Base-by-base conservation (phyloP, 345 rosid genomes). In the Geranium brycei region DNA sequence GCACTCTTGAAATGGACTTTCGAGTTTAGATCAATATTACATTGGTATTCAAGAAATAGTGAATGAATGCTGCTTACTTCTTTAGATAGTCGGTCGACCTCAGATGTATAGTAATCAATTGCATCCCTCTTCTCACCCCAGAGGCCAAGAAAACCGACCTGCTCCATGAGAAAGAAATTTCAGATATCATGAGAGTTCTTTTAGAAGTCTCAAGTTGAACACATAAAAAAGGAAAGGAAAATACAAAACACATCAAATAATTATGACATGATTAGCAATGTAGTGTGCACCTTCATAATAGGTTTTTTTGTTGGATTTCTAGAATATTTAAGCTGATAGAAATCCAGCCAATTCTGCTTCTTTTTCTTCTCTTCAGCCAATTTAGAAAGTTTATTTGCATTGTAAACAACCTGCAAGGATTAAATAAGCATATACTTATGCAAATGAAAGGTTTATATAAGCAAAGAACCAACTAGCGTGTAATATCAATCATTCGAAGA, bases 271-370 rank as follows among this genome's bases (percentile, higher is more conserved):
- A 35, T 35, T 35, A 35, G 41, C 41, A 35, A 8, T 16, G 30
- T 62, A 40, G 40, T 65, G 40, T 65, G 28, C 28, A 91, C 97
- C 95, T 87, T 92, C 19, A 67, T 53, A 15, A 62, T 2, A 23
- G 91, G 91, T 71, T 70, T 86, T 67, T 56, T 75, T 51, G 83
- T 73, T 63, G 77, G 85, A 64, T 84, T 79, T 71, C 95, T 87
- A 47, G 82, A 62, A 66, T 84, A 77, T 71, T 85, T 89, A 59
- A 84, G 82, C 61, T 92, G 90, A 77, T 87, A 82, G 76, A 71
- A 89, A 69, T 87, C 91, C 41, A 89, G 86, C 97, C 95, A 92
- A 61, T 92, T 92, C 79, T 80, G 85, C 76, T 78, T 64, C 4
- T 76, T 82, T 23, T 85, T 85, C 86, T 79, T 89, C 81, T 86